Evolutionary conservation across 2,329 filamentous ascomycete genomes (phyloP).

Genomic region (Colletotrichum magnum): DNA sequence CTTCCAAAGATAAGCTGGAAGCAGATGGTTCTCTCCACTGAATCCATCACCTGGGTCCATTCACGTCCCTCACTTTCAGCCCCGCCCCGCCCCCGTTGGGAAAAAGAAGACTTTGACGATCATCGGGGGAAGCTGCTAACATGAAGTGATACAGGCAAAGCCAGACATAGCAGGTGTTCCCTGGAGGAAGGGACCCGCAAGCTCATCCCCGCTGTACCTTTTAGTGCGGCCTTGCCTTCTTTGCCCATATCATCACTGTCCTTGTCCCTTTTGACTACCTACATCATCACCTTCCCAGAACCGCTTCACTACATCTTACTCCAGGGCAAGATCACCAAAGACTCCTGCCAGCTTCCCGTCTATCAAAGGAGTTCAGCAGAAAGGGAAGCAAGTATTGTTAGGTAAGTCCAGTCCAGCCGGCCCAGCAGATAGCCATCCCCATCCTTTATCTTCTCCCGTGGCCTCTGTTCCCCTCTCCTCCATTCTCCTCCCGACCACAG

Average conservation of each 20-base stretch:
- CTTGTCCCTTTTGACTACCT: slow-evolving; percentile 3
- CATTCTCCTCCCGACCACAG: slow-evolving; percentile 51
- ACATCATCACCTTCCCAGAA: slow-evolving; percentile 22
- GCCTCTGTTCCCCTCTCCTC: slow-evolving; percentile 45
- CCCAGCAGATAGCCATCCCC: slow-evolving; percentile 26
- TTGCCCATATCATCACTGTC: slow-evolving; percentile 15
- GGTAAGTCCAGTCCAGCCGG: slow-evolving; percentile 13
- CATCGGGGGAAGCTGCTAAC: slow-evolving; percentile 10
- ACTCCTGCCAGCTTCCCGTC: slow-evolving; percentile 17
- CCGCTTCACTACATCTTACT: slow-evolving; percentile 1
- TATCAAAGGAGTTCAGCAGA: neutral
- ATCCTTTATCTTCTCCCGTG: slow-evolving; percentile 45
- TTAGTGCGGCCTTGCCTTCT: neutral
- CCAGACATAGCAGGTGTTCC: neutral
- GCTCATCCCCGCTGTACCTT: slow-evolving; percentile 1
- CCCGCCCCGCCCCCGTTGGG: neutral
- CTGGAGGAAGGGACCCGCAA: slow-evolving; percentile 1
- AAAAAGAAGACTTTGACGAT: neutral
- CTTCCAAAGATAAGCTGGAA: too few species aligned
- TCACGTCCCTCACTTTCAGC: neutral
- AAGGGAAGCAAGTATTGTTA: slow-evolving; percentile 34
- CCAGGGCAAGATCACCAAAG: neutral
- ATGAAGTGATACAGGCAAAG: slow-evolving; percentile 5
- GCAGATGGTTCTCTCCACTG: too few species aligned
- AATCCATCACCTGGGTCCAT: too few species aligned